Percentiles rank a stretch among this genome's conserved stretches.
Evolutionary conservation across 805 yeast species (phyloP).

Genomic region (Suhomyces prunicola): DNA sequence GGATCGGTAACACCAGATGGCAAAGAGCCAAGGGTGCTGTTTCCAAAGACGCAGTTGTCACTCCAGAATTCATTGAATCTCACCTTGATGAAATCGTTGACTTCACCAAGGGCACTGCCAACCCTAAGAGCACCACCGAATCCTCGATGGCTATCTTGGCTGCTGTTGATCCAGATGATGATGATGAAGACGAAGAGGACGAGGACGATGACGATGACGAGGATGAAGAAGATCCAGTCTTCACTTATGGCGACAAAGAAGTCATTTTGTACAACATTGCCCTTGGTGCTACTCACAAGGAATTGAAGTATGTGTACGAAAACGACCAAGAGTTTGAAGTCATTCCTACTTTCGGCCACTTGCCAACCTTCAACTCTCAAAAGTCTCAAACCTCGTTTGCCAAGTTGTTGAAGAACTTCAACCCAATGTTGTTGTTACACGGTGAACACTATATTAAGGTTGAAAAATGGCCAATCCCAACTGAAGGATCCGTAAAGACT

Average conservation of each 20-base stretch:
- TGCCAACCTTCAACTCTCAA: slow-evolving; percentile 72
- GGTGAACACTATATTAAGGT: slow-evolving; percentile 92
- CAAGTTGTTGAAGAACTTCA: slow-evolving; percentile 71
- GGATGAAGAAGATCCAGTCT: slow-evolving; percentile 44
- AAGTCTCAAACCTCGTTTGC: slow-evolving; percentile 56
- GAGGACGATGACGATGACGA: slow-evolving; percentile 37
- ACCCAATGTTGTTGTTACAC: slow-evolving; percentile 84
- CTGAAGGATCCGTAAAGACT: slow-evolving; percentile 61
- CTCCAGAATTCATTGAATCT: slow-evolving; percentile 69
- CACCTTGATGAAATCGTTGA: slow-evolving; percentile 65
- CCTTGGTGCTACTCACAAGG: slow-evolving; percentile 77
- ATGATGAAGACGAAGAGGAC: slow-evolving; percentile 42
- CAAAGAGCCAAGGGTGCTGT: slow-evolving; percentile 88
- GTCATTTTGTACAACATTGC: slow-evolving; percentile 85
- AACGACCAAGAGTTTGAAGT: slow-evolving; percentile 74
- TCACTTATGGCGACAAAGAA: slow-evolving; percentile 62
- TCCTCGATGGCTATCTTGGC: slow-evolving; percentile 75
- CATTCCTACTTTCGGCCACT: slow-evolving; percentile 85
- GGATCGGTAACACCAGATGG: slow-evolving; percentile 95
- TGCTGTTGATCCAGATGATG: slow-evolving; percentile 51
- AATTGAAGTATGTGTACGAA: slow-evolving; percentile 79
- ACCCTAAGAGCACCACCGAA: slow-evolving; percentile 64
- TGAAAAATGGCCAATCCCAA: slow-evolving; percentile 73
- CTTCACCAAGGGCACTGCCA: slow-evolving; percentile 54
- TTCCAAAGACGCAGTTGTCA: slow-evolving; percentile 47